phyloP scores from a whole-genome alignment of 257 asterid genomes.

The Forsythia viridissima region DNA sequence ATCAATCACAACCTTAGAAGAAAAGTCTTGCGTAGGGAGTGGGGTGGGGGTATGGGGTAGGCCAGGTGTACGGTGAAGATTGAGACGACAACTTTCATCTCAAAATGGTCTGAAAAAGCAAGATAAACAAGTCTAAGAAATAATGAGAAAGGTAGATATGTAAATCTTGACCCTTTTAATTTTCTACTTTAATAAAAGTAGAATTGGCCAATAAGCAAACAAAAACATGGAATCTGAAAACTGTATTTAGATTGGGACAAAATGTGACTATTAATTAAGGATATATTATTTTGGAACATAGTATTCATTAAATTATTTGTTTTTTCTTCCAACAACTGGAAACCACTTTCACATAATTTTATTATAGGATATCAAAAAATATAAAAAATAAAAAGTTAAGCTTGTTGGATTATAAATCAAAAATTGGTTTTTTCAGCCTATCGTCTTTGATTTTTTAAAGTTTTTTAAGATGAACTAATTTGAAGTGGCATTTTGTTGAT shows the following conservation, averaged over 20 bases:
- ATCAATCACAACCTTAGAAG: neutral
- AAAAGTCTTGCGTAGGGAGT: neutral
- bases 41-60: neutral
- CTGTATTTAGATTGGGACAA: neutral
- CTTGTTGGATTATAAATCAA: too few relatives aligned
- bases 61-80: constrained; percentile 19
- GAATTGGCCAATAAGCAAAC: neutral
- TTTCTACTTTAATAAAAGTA: constrained; percentile 29
- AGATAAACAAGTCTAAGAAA: constrained; percentile 32
- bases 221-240: neutral
- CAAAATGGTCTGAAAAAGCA: constrained; percentile 33
- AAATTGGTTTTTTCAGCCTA: too few relatives aligned
- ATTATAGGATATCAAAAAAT: neutral
- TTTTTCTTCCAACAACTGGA: constrained; percentile 9
- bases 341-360: constrained; percentile 14
- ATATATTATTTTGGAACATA: constrained; percentile 1
- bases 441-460: too few relatives aligned
- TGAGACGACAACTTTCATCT: constrained; percentile 18
- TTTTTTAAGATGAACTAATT: too few relatives aligned
- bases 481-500: too few relatives aligned
- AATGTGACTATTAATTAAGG: neutral
- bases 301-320: constrained; percentile 9
- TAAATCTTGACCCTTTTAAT: constrained; percentile 15
- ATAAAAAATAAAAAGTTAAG: too few relatives aligned
- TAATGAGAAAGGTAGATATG: constrained; percentile 30